These are phyloP conservation scores for Talaromyces sp. DNA, from an alignment of 2,329 filamentous ascomycete genomes.

Conservation along the genomic window DNA sequence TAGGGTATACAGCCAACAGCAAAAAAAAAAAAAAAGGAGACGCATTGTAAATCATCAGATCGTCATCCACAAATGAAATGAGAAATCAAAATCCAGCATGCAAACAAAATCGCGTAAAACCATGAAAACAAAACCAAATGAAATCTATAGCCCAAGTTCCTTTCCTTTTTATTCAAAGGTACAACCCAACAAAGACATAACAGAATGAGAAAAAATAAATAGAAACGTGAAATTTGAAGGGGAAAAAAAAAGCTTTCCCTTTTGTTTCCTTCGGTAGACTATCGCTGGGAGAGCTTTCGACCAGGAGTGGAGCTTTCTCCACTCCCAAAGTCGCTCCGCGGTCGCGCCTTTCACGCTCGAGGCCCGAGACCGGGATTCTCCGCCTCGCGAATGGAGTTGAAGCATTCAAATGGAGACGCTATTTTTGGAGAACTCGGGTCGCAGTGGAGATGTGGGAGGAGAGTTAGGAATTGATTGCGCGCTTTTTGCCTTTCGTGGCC, in stretches of 20 bases:
- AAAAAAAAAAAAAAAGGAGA: too few relatives aligned
- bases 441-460: neutral
- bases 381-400: conserved; percentile 10
- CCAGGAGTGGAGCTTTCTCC: conserved; percentile 13
- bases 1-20: conserved; percentile 5
- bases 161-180: neutral
- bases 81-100: neutral
- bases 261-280: neutral
- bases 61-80: neutral
- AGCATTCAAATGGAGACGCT: neutral
- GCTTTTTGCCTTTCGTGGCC: neutral
- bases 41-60: conserved; percentile 8
- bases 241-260: neutral
- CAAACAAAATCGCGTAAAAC: too few relatives aligned
- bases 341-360: conserved; percentile 9
- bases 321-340: conserved; percentile 11
- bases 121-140: neutral
- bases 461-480: neutral
- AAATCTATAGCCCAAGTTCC: conserved; percentile 3
- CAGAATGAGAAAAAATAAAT: conserved; percentile 1
- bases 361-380: conserved; percentile 10
- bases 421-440: neutral
- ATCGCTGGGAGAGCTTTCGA: conserved; percentile 5
- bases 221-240: conserved; percentile 3
- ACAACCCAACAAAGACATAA: conserved; percentile 1